These are phyloP conservation scores for Nemania sp. DNA, from an alignment of 2,329 filamentous ascomycete genomes.

Conservation along the genomic window DNA sequence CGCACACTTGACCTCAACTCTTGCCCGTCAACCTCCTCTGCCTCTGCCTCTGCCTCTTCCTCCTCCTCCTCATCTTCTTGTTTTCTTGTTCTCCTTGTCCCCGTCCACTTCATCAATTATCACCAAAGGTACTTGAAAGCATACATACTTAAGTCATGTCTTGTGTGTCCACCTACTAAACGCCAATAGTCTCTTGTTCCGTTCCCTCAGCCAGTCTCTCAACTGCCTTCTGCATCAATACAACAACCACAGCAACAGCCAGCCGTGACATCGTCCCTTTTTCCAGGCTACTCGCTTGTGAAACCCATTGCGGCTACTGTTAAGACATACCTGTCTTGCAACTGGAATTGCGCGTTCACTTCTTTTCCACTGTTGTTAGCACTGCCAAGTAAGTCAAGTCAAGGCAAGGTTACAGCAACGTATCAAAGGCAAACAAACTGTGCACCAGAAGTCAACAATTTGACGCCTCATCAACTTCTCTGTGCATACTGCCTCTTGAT, in stretches of 20 bases:
- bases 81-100: neutral
- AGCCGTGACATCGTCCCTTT: slow-evolving; percentile 4
- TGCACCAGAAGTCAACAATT: neutral
- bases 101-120: neutral
- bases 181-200: too few relatives aligned
- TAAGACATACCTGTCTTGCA: slow-evolving; percentile 6
- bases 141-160: too few relatives aligned
- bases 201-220: neutral
- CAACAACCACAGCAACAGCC: neutral
- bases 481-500: neutral
- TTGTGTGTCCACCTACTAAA: neutral
- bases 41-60: too few relatives aligned
- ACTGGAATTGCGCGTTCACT: slow-evolving; percentile 22
- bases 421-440: slow-evolving; percentile 5
- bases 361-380: slow-evolving; percentile 5
- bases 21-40: too few relatives aligned
- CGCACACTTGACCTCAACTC: neutral
- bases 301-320: slow-evolving; percentile 17
- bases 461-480: neutral
- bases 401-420: slow-evolving; percentile 8
- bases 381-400: neutral
- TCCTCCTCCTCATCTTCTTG: too few relatives aligned
- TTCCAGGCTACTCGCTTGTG: slow-evolving; percentile 5
- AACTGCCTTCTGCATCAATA: neutral
- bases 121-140: neutral